Evolutionary conservation across 371 early-diverging fungal species (phyloP).

Genomic region (Phascolomyces articulosus): DNA sequence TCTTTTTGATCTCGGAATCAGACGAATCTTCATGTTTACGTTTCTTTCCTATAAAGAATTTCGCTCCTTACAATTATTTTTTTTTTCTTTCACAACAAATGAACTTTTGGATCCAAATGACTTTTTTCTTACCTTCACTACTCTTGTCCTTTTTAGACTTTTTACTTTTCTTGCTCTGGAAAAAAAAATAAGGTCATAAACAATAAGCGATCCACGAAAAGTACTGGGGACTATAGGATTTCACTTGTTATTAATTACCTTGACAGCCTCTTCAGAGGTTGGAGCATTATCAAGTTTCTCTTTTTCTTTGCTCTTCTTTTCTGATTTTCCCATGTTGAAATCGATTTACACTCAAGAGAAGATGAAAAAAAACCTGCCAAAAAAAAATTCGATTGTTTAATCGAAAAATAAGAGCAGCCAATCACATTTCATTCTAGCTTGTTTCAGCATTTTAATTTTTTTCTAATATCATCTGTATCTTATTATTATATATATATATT

Average conservation of each 20-base stretch:
- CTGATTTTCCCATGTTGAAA: slow-evolving; percentile 8
- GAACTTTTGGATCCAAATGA: background rate
- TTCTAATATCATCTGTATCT: too few species aligned
- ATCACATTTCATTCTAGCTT: too few species aligned
- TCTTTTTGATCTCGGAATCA: slow-evolving; percentile 1
- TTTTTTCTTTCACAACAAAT: background rate
- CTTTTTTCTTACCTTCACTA: background rate
- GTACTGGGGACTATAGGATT: too few species aligned
- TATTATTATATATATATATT: too few species aligned
- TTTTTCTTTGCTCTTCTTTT: slow-evolving; percentile 6
- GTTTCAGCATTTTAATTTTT: too few species aligned
- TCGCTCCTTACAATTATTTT: background rate
- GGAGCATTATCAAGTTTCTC: background rate
- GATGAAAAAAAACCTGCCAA: too few species aligned
- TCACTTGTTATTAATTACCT: background rate
- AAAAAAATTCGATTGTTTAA: too few species aligned
- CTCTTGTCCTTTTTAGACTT: slow-evolving; percentile 11
- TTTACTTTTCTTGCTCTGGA: slow-evolving; percentile 13
- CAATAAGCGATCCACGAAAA: background rate
- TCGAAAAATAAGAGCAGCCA: too few species aligned
- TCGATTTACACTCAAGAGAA: too few species aligned
- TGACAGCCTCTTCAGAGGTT: background rate
- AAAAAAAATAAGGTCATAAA: background rate
- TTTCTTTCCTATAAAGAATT: slow-evolving; percentile 15
- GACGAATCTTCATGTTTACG: slow-evolving; percentile 12